Percentiles rank a stretch among this genome's conserved stretches.
Evolutionary conservation across 169 alveolate species (phyloP).

Genomic region (Cryptosporidium ryanae): DNA sequence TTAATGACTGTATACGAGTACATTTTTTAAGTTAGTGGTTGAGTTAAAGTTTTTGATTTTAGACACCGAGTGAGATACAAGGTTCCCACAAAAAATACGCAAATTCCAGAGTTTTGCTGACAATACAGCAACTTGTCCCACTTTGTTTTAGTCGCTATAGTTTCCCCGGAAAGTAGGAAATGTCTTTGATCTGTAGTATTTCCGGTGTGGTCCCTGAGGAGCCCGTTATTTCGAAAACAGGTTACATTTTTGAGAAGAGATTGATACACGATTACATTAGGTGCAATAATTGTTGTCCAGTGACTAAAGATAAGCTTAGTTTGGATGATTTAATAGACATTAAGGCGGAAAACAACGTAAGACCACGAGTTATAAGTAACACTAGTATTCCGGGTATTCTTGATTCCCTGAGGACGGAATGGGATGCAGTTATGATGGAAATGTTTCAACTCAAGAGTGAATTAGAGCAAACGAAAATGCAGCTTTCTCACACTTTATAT

Average conservation of each 20-base stretch:
- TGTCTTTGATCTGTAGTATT: constrained; percentile 87
- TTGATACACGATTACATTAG: constrained; percentile 85
- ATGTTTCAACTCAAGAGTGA: constrained; percentile 86
- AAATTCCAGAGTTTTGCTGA: no score
- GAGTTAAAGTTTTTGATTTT: no score
- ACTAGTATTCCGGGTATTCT: constrained; percentile 94
- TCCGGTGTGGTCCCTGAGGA: constrained; percentile 89
- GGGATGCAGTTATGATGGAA: constrained; percentile 96
- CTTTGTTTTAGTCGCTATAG: no score
- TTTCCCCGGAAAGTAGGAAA: not conserved
- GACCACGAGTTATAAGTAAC: constrained; percentile 93
- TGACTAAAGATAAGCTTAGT: constrained; percentile 83
- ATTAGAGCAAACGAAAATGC: constrained; percentile 86
- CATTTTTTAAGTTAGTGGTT: no score
- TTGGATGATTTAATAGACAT: constrained; percentile 82
- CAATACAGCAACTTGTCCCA: no score
- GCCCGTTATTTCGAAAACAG: constrained; percentile 87
- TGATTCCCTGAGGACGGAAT: constrained; percentile 92
- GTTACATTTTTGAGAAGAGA: constrained; percentile 85
- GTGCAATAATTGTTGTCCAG: constrained; percentile 85
- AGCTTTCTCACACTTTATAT: constrained; percentile 95
- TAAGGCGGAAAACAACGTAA: constrained; percentile 72
- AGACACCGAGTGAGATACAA: no score
- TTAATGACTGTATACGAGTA: no score
- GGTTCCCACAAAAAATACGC: no score